A percentile compares a stretch with the other conserved stretches of the same genome.
These are phyloP conservation scores for Daldinia childiae DNA, from an alignment of 495 filamentous ascomycete species.

Conservation along the genomic window DNA sequence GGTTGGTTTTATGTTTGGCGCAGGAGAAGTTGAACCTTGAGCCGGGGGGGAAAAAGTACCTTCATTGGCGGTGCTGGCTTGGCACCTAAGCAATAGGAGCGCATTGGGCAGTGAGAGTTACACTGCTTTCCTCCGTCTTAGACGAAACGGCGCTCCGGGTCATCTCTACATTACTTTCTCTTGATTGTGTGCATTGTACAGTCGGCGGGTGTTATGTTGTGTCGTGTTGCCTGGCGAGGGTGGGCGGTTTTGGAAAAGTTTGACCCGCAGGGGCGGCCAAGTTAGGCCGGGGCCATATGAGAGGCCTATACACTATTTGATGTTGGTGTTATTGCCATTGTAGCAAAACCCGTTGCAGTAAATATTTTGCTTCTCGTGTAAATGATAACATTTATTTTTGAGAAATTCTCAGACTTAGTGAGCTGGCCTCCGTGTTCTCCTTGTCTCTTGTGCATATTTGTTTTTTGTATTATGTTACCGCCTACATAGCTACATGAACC, in stretches of 20 bases:
- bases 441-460: background rate
- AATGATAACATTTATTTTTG: slow-evolving; percentile 26
- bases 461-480: slow-evolving; percentile 15
- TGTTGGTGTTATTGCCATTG: slow-evolving; percentile 16
- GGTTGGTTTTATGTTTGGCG: slow-evolving; percentile 37
- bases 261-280: slow-evolving; percentile 27
- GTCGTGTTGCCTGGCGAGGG: slow-evolving; percentile 27
- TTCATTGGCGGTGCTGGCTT: slow-evolving; percentile 42
- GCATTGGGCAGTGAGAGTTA: slow-evolving; percentile 44
- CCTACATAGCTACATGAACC: slow-evolving; percentile 14
- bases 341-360: slow-evolving; percentile 32
- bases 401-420: slow-evolving; percentile 23
- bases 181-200: slow-evolving; percentile 40
- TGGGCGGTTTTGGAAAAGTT: slow-evolving; percentile 38
- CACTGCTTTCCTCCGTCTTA: slow-evolving; percentile 37
- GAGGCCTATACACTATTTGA: slow-evolving; percentile 32
- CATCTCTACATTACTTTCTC: slow-evolving; percentile 37
- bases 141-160: slow-evolving; percentile 42
- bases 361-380: slow-evolving; percentile 38
- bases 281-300: slow-evolving; percentile 19
- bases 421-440: slow-evolving; percentile 24
- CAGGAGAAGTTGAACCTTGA: slow-evolving; percentile 32
- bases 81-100: slow-evolving; percentile 37
- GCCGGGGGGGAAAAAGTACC: slow-evolving; percentile 25
- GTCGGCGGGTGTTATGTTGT: slow-evolving; percentile 36